phyloP scores from a whole-genome alignment of 2,329 filamentous ascomycete genomes.

The Cucurbitaria berberidis region DNA sequence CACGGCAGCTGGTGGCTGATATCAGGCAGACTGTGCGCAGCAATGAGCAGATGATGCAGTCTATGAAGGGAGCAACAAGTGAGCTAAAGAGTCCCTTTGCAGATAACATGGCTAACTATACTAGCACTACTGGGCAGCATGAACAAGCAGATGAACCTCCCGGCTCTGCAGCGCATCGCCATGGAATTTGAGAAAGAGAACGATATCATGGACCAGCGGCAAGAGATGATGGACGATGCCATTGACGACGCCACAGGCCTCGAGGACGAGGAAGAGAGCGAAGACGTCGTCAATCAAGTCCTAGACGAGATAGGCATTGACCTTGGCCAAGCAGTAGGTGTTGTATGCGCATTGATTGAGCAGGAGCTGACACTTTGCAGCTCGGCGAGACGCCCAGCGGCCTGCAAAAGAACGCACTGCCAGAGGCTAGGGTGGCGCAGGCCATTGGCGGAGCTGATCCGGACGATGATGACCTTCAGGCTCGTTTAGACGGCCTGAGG shows the following conservation, averaged over 20 bases:
- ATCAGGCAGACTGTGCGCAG: conserved; percentile 82
- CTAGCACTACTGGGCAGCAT: conserved; percentile 85
- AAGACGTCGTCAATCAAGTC: conserved; percentile 96
- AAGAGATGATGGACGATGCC: conserved; percentile 99
- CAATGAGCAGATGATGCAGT: conserved; percentile 99
- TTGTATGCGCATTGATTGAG: background rate
- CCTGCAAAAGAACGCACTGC: conserved; percentile 73
- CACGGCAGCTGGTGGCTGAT: conserved; percentile 18
- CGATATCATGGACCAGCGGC: conserved; percentile 98
- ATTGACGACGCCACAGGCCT: conserved; percentile 96
- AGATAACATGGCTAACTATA: conserved; percentile 16
- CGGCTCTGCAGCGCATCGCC: conserved; percentile 90
- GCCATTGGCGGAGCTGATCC: conserved; percentile 75
- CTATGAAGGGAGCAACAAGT: conserved; percentile 93
- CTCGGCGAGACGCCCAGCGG: conserved; percentile 90
- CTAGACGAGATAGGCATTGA: conserved; percentile 97
- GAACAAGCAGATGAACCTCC: conserved; percentile 98
- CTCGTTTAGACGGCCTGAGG: conserved; percentile 85
- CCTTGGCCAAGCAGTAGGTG: conserved; percentile 80
- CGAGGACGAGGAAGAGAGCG: conserved; percentile 89
- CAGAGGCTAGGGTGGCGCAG: conserved; percentile 82
- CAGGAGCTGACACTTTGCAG: conserved; percentile 56
- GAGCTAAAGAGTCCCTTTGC: conserved; percentile 3
- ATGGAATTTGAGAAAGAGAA: conserved; percentile 99
- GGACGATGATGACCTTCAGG: conserved; percentile 94